These are phyloP conservation scores for Globisporangium acanthophoron DNA, from an alignment of 352 stramenopile species.

Conservation along the genomic window DNA sequence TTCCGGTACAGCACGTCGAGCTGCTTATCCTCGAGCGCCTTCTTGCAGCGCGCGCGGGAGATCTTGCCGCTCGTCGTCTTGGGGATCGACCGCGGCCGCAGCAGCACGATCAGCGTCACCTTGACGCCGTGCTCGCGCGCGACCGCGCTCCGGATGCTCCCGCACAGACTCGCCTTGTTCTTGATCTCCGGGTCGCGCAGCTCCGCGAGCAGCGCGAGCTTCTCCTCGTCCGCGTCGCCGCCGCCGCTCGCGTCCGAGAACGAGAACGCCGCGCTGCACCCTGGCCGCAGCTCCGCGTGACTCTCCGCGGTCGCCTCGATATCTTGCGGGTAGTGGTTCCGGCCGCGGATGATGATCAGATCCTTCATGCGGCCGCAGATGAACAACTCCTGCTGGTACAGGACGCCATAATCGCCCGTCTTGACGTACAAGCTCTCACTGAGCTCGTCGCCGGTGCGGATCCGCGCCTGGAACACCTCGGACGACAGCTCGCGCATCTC, in stretches of 20 bases:
- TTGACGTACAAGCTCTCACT: conserved; percentile 71
- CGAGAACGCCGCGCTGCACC: conserved; percentile 94
- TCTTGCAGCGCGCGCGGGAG: conserved; percentile 85
- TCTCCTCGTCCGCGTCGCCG: conserved; percentile 42
- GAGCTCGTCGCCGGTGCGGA: conserved; percentile 30
- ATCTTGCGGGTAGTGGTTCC: conserved; percentile 99
- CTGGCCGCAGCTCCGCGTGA: conserved; percentile 81
- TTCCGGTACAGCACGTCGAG: conserved; percentile 73
- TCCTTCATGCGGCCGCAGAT: conserved; percentile 99
- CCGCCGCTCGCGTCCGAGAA: conserved; percentile 28
- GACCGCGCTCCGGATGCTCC: conserved; percentile 64
- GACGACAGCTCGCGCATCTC: conserved; percentile 75
- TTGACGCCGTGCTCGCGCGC: conserved; percentile 80
- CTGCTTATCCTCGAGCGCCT: conserved; percentile 51
- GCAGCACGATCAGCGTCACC: conserved; percentile 88
- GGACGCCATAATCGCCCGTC: conserved; percentile 97
- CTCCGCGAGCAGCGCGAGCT: conserved; percentile 71
- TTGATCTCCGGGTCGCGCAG: conserved; percentile 60
- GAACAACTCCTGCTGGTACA: conserved; percentile 94
- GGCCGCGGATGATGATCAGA: conserved; percentile 98
- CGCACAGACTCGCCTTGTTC: conserved; percentile 70
- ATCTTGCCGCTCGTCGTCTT: conserved; percentile 99
- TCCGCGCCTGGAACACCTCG: conserved; percentile 85
- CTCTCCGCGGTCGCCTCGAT: conserved; percentile 93
- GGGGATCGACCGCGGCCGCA: conserved; percentile 90